A percentile compares a stretch with the other conserved stretches of the same genome.
phyloP scores from a whole-genome alignment of 2,329 filamentous ascomycete species.

The Hypoxylon sp. region DNA sequence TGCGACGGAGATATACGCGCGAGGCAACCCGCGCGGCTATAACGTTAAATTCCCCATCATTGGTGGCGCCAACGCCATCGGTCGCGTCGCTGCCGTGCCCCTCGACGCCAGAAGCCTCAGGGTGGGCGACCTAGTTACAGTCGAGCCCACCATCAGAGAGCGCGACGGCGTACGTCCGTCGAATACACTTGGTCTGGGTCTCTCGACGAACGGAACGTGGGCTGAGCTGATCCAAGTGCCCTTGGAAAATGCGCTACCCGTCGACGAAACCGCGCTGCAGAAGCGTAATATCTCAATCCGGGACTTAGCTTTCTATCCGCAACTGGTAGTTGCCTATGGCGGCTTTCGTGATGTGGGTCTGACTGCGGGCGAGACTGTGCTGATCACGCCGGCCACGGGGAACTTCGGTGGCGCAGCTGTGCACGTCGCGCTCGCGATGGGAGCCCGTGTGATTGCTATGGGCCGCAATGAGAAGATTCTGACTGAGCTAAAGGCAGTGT shows the following conservation, averaged over 20 bases:
- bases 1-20: conserved; percentile 32
- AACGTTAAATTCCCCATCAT: conserved; percentile 30
- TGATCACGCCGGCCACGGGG: conserved; percentile 41
- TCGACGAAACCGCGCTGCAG: conserved; percentile 36
- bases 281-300: background rate
- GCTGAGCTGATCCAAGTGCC: conserved; percentile 37
- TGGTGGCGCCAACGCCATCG: conserved; percentile 30
- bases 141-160: conserved; percentile 26
- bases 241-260: conserved; percentile 37
- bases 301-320: conserved; percentile 33
- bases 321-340: conserved; percentile 32
- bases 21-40: conserved; percentile 38
- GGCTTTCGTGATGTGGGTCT: conserved; percentile 35
- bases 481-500: conserved; percentile 31
- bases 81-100: conserved; percentile 38
- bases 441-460: conserved; percentile 43
- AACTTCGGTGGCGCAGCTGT: conserved; percentile 41
- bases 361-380: conserved; percentile 36
- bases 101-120: conserved; percentile 33
- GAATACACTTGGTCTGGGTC: background rate
- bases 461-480: conserved; percentile 37
- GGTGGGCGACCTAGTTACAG: conserved; percentile 36
- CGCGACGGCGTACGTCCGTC: conserved; percentile 19
- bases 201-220: conserved; percentile 32
- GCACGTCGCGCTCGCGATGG: conserved; percentile 42